Evolutionary conservation across 768 basidiomycete species (phyloP), one percentile per base, ranked within the genome.

Genomic region (Psilocybe cyanescens): DNA sequence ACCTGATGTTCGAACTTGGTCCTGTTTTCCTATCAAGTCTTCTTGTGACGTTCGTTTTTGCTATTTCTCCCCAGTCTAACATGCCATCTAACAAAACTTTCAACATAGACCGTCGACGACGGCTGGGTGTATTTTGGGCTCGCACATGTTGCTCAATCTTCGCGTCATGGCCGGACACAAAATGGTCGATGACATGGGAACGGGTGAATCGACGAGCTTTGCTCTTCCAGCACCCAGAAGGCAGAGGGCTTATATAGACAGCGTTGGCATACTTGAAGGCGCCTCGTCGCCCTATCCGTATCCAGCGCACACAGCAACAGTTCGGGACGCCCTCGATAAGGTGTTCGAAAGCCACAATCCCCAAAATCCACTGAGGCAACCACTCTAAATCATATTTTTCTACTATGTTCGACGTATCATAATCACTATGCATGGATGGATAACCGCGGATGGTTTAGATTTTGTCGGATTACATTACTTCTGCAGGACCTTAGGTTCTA

Each of bases 11-110:
- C 55, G 56, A 69, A 60, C 59, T 71, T 31, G 72, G 70, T 1
- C 70, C 71, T 30, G 67, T 70, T 4, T 70, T 69, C 58, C 55
- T 74, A n/a, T 69, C 72, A 31, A 69, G 70, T 60, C 66, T 74
- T n/a, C 68, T 74, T 4, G 72, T 72, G 44, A 72, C 72, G 67
- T 70, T 30, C 12, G 70, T 68, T 19, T 56, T 12, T 24, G 24
- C 24, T 24, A 24, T 29, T 39, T 39, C 8, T 41, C 28, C 35
- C 12, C 16, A n/a, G 24, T 28, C 39, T 16, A 6, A 51, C 16
- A 19, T 51, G 8, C 6, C 14, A 46, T 30, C 24, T 19, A 16
- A 9, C 16, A 44, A 11, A 44, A 24, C 17, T 31, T 9, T 24
- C 24, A 24, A 12, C 14, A 0, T 47, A 71, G 70, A 5, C 72